A percentile compares a stretch with the other conserved stretches of the same genome.
These are phyloP conservation scores for Primulina huaijiensis DNA, from an alignment of 257 asterid genomes.

Conservation along the genomic window DNA sequence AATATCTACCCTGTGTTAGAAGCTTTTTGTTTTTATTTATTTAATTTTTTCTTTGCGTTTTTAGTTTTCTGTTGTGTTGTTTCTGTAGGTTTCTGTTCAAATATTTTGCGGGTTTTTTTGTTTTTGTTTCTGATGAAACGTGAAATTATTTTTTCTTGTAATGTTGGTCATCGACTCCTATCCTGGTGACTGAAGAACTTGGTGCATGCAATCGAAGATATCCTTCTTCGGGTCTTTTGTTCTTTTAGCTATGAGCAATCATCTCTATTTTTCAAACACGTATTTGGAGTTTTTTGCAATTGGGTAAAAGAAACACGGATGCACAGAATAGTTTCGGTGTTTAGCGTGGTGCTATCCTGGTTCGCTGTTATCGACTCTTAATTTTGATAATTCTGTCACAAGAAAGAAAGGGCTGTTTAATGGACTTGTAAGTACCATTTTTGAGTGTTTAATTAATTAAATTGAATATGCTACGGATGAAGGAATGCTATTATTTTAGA, in stretches of 20 bases:
- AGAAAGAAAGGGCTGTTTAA: not conserved
- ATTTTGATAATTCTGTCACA: not conserved
- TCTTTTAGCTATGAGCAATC: conserved; percentile 10
- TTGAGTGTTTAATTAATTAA: not conserved
- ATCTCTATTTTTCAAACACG: not conserved
- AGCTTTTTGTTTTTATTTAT: not conserved
- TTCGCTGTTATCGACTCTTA: not conserved
- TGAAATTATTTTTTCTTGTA: not conserved
- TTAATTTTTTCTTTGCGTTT: not conserved
- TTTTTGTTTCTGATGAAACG: not conserved
- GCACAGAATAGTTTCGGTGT: conserved; percentile 2
- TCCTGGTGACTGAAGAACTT: not conserved
- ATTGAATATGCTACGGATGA: too few species aligned
- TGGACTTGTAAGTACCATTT: not conserved
- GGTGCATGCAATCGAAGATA: not conserved
- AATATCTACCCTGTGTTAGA: not conserved
- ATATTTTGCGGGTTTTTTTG: not conserved
- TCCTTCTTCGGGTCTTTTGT: not conserved
- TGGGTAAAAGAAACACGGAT: not conserved
- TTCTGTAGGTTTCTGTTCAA: not conserved
- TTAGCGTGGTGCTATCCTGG: not conserved
- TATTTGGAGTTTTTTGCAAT: not conserved
- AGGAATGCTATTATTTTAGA: not conserved
- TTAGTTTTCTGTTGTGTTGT: not conserved
- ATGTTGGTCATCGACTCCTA: not conserved